A percentile compares a stretch with the other conserved stretches of the same genome.
Conservation (phyloP, 805 yeast genomes). For the Ogataea paraovalis region DNA sequence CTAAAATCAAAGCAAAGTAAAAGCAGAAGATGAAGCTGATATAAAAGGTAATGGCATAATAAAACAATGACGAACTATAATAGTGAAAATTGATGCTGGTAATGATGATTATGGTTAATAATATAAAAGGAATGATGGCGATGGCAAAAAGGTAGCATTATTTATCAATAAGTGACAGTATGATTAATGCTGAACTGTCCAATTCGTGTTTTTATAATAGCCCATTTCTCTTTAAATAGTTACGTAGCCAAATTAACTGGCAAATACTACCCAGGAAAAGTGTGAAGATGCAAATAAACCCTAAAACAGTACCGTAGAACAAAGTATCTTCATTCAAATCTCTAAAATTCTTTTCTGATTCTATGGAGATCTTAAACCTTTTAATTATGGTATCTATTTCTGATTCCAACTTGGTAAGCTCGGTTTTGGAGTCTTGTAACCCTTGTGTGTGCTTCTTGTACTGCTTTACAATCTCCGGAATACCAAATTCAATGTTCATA, state of each 20-base stretch:
- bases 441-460: slow-evolving; percentile 19
- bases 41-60: too few species aligned
- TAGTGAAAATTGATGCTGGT: too few species aligned
- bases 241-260: slow-evolving; percentile 24
- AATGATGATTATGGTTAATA: too few species aligned
- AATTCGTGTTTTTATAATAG: too few species aligned
- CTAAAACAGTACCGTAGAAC: slow-evolving; percentile 13
- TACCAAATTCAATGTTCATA: slow-evolving; percentile 24
- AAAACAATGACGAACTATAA: not conserved
- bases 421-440: slow-evolving; percentile 7
- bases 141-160: too few species aligned
- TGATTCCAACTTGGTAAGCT: slow-evolving; percentile 15
- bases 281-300: slow-evolving; percentile 11
- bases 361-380: slow-evolving; percentile 12
- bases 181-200: too few species aligned
- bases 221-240: slow-evolving; percentile 17
- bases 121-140: too few species aligned
- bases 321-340: slow-evolving; percentile 27
- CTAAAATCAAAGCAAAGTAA: not conserved
- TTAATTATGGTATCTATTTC: slow-evolving; percentile 17
- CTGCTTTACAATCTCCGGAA: slow-evolving; percentile 20
- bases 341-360: slow-evolving; percentile 22
- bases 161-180: too few species aligned
- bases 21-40: too few species aligned
- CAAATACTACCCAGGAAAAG: slow-evolving; percentile 13